Base-by-base conservation (phyloP, 208 protist genomes). In the Borovskyia barvae region DNA sequence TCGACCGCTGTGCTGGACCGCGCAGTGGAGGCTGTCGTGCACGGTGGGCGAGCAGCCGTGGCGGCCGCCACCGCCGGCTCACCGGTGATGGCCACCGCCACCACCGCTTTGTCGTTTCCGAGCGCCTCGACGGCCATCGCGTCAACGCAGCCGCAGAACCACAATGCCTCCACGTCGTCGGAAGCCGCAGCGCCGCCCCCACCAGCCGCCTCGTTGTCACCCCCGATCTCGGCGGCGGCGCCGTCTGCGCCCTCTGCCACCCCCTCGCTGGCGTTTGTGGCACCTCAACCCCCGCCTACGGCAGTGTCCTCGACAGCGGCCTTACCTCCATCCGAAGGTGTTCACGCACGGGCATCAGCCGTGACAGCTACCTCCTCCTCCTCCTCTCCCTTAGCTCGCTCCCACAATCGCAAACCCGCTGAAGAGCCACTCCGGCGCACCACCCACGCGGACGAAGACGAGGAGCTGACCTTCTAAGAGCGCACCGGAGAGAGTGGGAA, bases 1-100 rank as follows among this genome's bases (percentile, higher is more conserved):
- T 56, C 75, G 8, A 64, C 75, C 24, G 67, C 67, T 9, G 82
- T 76, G 50, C 40, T 89, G n/a, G 83, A 93, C 32, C 72, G 53
- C 54, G 30, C 85, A 17, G 72, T 90, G 17, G 77, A 81, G 29
- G 70, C 60, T 0, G 69, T 57, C 24, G 50, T 75, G 48, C 55
- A 40, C 2, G 29, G 54, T 3, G 51, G 52, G 1, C 36, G 57
- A 24, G 47, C 64, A n/a, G 41, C 63, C 17, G 15, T 58, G 61
- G 26, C 30, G 1, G 20, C 54, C 24, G 39, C 25, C 28, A 33
- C 12, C 35, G 51, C 52, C 17, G 33, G 41, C 28, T 5, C 22
- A 35, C 6, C 42, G 28, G 6, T 6, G 24, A 25, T 26, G 19
- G n/a, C 22, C 46, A 15, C 12, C 47, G 17, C 45, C 52, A 3